These are phyloP conservation scores for Mucor plumbeus DNA, from an alignment of 371 early-diverging fungal species.

Conservation along the genomic window DNA sequence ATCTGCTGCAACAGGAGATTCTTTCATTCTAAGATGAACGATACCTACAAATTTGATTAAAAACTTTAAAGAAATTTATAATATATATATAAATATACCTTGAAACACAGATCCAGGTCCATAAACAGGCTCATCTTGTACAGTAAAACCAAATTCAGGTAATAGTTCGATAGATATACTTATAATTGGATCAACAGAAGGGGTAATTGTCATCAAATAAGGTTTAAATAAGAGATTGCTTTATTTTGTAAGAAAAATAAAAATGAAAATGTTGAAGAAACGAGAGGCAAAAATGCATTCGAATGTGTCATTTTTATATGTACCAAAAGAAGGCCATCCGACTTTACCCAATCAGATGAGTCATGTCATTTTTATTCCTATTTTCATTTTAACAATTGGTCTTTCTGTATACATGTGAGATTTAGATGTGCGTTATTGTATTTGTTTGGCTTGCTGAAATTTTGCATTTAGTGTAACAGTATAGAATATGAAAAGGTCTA, in stretches of 20 bases:
- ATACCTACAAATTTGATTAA: constrained; percentile 20
- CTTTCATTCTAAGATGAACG: constrained; percentile 30
- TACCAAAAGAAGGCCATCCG: constrained; percentile 3
- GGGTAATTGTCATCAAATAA: constrained; percentile 24
- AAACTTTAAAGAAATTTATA: neutral
- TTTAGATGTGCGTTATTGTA: constrained; percentile 2
- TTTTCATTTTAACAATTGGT: neutral
- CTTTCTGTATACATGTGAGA: constrained; percentile 17
- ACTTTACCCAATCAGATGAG: constrained; percentile 14
- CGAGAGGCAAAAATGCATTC: neutral
- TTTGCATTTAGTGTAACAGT: constrained; percentile 22
- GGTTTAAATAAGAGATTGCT: neutral
- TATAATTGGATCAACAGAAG: constrained; percentile 18
- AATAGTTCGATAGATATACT: constrained; percentile 36
- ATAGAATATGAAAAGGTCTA: neutral
- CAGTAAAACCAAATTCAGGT: constrained; percentile 50
- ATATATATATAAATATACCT: constrained; percentile 27
- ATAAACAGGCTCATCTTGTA: constrained; percentile 42
- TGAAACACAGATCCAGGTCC: constrained; percentile 53
- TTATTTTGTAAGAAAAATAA: neutral
- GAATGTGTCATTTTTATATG: constrained; percentile 14
- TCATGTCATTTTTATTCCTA: constrained; percentile 18
- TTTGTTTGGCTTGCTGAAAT: neutral
- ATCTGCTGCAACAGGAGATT: constrained; percentile 29
- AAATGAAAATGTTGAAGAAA: neutral